phyloP scores from a whole-genome alignment of 257 asterid species.

The Salvia splendens region DNA sequence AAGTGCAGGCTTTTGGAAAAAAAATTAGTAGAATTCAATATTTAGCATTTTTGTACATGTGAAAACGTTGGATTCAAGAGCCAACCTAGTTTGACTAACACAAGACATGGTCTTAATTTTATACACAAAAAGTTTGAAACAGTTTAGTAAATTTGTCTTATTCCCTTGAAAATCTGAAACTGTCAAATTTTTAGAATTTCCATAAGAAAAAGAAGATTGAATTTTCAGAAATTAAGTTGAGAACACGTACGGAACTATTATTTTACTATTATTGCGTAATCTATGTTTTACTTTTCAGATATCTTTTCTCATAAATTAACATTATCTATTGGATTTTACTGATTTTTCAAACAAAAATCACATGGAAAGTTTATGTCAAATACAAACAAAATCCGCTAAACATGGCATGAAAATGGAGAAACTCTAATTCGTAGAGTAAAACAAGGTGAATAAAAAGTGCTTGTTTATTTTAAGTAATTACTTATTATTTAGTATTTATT shows the following conservation, averaged over 20 bases:
- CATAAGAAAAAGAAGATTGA: background rate
- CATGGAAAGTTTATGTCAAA: conserved; percentile 20
- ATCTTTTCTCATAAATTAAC: background rate
- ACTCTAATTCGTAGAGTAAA: background rate
- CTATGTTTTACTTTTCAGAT: background rate
- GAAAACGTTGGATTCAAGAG: background rate
- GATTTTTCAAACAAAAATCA: conserved; percentile 3
- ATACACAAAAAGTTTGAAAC: conserved; percentile 1
- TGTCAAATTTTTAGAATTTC: conserved; percentile 18
- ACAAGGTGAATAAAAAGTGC: background rate
- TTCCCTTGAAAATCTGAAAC: conserved; percentile 19
- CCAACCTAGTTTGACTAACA: conserved; percentile 28
- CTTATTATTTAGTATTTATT: too few species aligned
- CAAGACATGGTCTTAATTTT: conserved; percentile 1
- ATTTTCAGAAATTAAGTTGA: background rate
- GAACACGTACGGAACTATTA: conserved; percentile 3
- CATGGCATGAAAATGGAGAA: conserved; percentile 37
- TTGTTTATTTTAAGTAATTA: too few species aligned
- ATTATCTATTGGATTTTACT: background rate
- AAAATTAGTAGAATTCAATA: too few species aligned
- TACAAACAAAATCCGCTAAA: conserved; percentile 21
- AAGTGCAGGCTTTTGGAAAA: background rate
- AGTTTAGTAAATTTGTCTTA: conserved; percentile 6
- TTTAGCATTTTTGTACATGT: background rate
- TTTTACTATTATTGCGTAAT: background rate